Evolutionary conservation across 1,284 basidiomycete species (phyloP), one percentile per base, ranked within the genome.

Genomic region (Inonotus hispidus): DNA sequence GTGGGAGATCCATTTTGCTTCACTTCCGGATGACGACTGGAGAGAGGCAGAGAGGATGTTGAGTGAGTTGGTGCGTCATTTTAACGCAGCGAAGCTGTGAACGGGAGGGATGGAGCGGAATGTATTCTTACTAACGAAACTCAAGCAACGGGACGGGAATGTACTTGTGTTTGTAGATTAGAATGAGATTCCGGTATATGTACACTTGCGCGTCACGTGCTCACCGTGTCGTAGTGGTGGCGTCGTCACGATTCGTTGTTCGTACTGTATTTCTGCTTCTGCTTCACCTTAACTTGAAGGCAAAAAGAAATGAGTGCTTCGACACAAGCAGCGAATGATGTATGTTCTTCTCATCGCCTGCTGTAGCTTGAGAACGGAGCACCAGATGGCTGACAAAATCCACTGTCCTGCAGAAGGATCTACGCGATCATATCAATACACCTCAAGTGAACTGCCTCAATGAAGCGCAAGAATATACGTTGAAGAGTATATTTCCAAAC

Each of bases 391-490:
- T 43, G 19, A 43, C 41, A 43, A 16, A 43, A n/a, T 14, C 16
- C n/a, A n/a, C 16, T 6, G 8, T 52, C 29, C 16, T 32, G 13
- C 39, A 61, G 59, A 56, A 29, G 25, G 41, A 37, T 37, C 52
- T 62, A 21, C 56, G 56, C 3, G 57, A 62, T 29, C 50, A 77
- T 65, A 73, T 90, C 53, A 86, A 90, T 67, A 64, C 77, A 21
- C 74, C 77, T 5, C 86, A 89, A 69, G 70, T 89, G 58, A 85
- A 84, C 61, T 93, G 91, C 65, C 79, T 94, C 63, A 93, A 94
- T 71, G 92, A 94, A 72, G 76, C 81, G 35, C 68, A 72, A 1
- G 71, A 73, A 0, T 86, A 90, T 69, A 79, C 82, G 7, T 71
- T 93, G 58, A 82, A 84, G 64, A 77, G 79, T 35, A 83, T 92